Base-by-base conservation (phyloP, 2,329 filamentous ascomycete genomes). In the Herpotrichia juniperi region DNA sequence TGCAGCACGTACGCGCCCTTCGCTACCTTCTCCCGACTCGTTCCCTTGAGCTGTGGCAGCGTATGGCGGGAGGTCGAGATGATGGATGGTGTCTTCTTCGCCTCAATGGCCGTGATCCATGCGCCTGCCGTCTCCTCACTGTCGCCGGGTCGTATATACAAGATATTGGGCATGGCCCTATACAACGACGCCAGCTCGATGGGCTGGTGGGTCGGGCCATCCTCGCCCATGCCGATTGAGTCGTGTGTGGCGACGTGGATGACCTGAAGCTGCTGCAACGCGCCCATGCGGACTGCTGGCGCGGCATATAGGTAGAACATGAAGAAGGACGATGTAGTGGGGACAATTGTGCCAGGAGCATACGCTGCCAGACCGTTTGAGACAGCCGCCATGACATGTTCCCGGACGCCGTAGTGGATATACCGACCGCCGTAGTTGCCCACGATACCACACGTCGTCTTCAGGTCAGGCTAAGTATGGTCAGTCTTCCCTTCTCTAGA, bases 161-260 rank as follows among this genome's bases (percentile, higher is more conserved):
- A 70, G 0, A 87, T 56, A 52, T 86, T 86, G 0, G 84, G 84
- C 83, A 87, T 87, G 21, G 83, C 80, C 4, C 85, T 80, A 64
- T 83, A 87, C 2, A 87, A 72, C 0, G 78, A 68, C 9, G 81
- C 78, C 0, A 87, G 73, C 30, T 79, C 84, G 25, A 87, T 80
- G 2, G 84, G 84, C 63, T 87, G 84, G 57, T 87, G 84, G 0
- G 84, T 87, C 0, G 83, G 84, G 0, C 84, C 84, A 55, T 87
- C 81, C 56, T 87, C 81, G 1, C 85, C 84, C 31, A 77, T 82
- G 17, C 80, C 84, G 22, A 71, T 69, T 9, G 39, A 46, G 70
- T 87, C 84, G 67, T 87, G 84, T 0, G 84, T 87, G 2, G 83
- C 85, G 24, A 80, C 76, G 63, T 87, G 83, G 48, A 87, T 86